Base-by-base conservation (phyloP, 305 asterid species). In the Solanum aculeatissimum region DNA sequence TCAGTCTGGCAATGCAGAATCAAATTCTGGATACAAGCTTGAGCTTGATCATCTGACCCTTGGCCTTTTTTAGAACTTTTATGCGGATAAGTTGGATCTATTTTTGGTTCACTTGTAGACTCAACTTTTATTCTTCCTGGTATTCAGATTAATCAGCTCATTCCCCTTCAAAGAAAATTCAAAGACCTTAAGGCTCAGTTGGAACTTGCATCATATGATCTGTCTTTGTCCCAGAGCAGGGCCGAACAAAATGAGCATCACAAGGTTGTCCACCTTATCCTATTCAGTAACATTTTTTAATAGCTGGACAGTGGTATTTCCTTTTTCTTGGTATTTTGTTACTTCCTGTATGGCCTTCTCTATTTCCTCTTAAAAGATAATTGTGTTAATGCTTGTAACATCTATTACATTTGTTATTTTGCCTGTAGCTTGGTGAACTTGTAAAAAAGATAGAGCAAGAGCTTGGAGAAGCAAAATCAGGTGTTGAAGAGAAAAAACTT, bases 161-260 rank as follows among this genome's bases (percentile, higher is more conserved):
- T 93, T 87, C 99, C 99, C 79, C 91, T 91, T 86, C 96, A 97
- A 88, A 91, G 90, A 88, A 92, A 90, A 92, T 97, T 92, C 87
- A 93, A 92, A 81, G 97, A 94, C 87, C 93, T 97, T 66, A 95
- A 91, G 92, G 88, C 92, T 81, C 94, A 93, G 87, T 85, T 94
- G 87, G 99, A 93, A 89, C 97, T 97, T 91, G 93, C 95, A 89
- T 91, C 96, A 72, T 94, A 93, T 88, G 99, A 97, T 86, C 98
- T 97, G 84, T 91, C 96, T 38, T 93, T 97, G 86, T 81, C 89
- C 62, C 97, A 95, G 91, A 92, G 87, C 89, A 91, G 98, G 91
- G 98, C 97, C n/a, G 93, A 92, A 91, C 98, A 97, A 86, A 94
- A 93, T 85, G 99, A 95, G 92, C 98, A 97, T 90, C 98, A 97